A percentile compares a stretch with the other conserved stretches of the same genome.
These are phyloP conservation scores for Torulaspora pretoriensis DNA, from an alignment of 1,139 yeast genomes.

Conservation along the genomic window DNA sequence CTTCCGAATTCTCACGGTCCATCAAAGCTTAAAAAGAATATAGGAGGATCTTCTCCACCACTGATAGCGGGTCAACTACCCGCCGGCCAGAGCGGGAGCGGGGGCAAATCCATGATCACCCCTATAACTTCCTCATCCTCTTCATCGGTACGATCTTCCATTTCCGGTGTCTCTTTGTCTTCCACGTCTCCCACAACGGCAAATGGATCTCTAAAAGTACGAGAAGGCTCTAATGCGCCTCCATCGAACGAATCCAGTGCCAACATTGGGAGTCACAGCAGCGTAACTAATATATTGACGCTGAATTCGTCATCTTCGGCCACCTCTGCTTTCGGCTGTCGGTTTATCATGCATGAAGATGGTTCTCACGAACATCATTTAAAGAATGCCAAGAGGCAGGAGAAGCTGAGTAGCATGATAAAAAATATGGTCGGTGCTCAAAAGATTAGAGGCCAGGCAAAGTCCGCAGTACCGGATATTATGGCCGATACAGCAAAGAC, in stretches of 20 bases:
- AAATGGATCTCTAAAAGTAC: constrained; percentile 12
- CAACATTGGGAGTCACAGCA: constrained; percentile 4
- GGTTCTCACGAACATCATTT: constrained; percentile 78
- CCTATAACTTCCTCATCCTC: constrained; percentile 13
- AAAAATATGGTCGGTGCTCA: constrained; percentile 81
- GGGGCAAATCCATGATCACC: constrained; percentile 7
- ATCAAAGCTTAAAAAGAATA: background rate
- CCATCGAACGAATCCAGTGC: constrained; percentile 4
- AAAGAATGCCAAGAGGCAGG: constrained; percentile 77
- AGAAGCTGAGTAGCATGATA: constrained; percentile 79
- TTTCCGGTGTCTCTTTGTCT: constrained; percentile 14
- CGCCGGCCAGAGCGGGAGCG: background rate
- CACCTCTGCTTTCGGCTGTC: constrained; percentile 11
- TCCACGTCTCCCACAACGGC: constrained; percentile 15
- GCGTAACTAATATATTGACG: constrained; percentile 4
- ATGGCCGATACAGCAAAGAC: constrained; percentile 34
- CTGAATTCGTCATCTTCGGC: constrained; percentile 7
- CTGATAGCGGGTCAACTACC: background rate
- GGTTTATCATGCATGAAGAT: constrained; percentile 43
- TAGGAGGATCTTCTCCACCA: constrained; percentile 1
- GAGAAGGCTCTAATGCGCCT: constrained; percentile 7
- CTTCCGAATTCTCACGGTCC: background rate
- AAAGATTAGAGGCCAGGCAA: constrained; percentile 74
- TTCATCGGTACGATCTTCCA: constrained; percentile 13
- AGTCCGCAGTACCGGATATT: constrained; percentile 76